phyloP scores from a whole-genome alignment of 2,329 filamentous ascomycete genomes.

The Hymenoscyphus linearis region DNA sequence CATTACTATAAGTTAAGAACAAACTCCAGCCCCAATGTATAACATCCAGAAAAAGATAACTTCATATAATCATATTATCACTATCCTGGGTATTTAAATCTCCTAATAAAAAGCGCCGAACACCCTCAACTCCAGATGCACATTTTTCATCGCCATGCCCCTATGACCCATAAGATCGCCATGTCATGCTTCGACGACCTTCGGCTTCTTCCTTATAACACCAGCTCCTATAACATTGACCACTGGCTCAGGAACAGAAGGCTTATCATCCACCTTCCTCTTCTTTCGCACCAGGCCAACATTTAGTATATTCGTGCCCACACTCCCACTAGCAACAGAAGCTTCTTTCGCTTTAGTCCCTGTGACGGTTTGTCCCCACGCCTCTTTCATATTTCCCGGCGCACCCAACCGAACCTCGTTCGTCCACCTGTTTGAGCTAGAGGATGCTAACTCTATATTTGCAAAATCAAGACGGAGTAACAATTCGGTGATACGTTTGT shows the following conservation, averaged over 20 bases:
- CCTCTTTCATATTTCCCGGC: conserved; percentile 30
- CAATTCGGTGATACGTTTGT: conserved; percentile 63
- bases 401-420: conserved; percentile 53
- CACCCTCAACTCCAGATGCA: neutral
- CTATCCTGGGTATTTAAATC: too few species aligned
- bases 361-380: conserved; percentile 47
- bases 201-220: conserved; percentile 54
- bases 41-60: too few species aligned
- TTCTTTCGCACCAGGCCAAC: conserved; percentile 46
- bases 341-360: conserved; percentile 37
- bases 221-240: conserved; percentile 46
- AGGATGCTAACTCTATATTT: conserved; percentile 54
- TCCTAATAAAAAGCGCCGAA: too few species aligned
- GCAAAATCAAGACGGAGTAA: conserved; percentile 71
- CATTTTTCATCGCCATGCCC: too few species aligned
- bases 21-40: too few species aligned
- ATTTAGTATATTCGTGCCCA: conserved; percentile 34
- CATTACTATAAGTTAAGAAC: too few species aligned
- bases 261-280: conserved; percentile 34
- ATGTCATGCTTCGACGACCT: conserved; percentile 31
- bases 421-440: conserved; percentile 66
- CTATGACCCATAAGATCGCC: too few species aligned
- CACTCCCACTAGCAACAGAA: conserved; percentile 13
- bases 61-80: too few species aligned
- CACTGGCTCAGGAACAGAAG: conserved; percentile 7